A percentile compares a stretch with the other conserved stretches of the same genome.
Conservation (phyloP, 169 alveolate species). For the Plasmodium malariae region DNA sequence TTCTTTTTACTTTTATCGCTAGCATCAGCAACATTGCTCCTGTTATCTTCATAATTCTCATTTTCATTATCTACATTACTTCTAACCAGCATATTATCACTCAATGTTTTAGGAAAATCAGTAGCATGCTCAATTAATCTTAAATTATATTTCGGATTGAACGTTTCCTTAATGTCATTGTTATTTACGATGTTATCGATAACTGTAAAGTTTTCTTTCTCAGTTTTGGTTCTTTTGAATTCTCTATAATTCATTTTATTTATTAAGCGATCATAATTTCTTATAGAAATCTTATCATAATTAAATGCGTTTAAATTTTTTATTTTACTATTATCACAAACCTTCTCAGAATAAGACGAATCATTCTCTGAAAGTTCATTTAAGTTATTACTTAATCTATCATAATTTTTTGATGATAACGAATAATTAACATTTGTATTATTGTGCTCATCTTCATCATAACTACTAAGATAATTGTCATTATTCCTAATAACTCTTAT, state of each 20-base stretch:
- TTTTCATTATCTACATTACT: constrained; percentile 12
- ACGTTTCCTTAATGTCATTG: constrained; percentile 30
- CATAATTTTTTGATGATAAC: constrained; percentile 32
- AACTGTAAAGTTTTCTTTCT: constrained; percentile 45
- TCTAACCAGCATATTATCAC: constrained; percentile 43
- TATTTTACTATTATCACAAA: constrained; percentile 7
- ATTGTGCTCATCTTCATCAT: constrained; percentile 60
- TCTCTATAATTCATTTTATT: constrained; percentile 74
- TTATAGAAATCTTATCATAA: constrained; percentile 65
- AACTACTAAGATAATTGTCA: constrained; percentile 58
- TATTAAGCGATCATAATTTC: constrained; percentile 46
- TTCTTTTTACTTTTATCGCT: not conserved
- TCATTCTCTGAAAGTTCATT: constrained; percentile 58
- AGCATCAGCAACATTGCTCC: not conserved
- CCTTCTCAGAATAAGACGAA: constrained; percentile 47
- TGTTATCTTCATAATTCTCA: not conserved
- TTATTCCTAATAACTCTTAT: constrained; percentile 54
- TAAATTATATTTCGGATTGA: constrained; percentile 80
- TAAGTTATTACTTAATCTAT: constrained; percentile 32
- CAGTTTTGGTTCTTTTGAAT: constrained; percentile 36
- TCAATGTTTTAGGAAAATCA: constrained; percentile 61
- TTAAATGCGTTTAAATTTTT: constrained; percentile 63
- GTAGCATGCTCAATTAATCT: constrained; percentile 82
- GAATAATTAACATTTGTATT: constrained; percentile 22
- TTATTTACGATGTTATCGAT: constrained; percentile 64